These are phyloP conservation scores for Chlorella variabilis DNA, from an alignment of 163 green algal genomes.

Conservation along the genomic window DNA sequence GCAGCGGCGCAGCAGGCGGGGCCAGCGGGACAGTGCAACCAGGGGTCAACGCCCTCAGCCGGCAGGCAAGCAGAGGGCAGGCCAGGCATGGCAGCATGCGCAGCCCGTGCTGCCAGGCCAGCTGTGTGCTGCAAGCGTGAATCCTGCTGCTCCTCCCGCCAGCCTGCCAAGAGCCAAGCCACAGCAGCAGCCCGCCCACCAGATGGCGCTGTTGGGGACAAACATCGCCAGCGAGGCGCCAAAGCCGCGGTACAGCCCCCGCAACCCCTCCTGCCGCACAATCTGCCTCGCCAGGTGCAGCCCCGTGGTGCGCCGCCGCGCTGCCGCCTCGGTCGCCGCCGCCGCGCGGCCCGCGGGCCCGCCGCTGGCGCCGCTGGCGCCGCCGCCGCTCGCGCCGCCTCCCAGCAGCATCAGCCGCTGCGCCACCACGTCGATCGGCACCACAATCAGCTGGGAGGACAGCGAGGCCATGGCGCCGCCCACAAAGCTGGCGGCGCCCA, in stretches of 20 bases:
- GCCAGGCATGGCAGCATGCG: too few relatives aligned
- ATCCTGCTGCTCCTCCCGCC: too few relatives aligned
- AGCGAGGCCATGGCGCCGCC: conserved; percentile 76
- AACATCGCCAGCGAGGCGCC: conserved; percentile 84
- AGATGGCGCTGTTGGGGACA: conserved; percentile 66
- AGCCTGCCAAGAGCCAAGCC: too few relatives aligned
- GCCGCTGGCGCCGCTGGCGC: not conserved
- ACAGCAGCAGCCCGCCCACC: too few relatives aligned
- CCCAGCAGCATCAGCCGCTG: conserved; percentile 67
- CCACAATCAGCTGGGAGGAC: conserved; percentile 80
- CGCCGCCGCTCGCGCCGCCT: not conserved
- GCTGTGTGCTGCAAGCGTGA: too few relatives aligned
- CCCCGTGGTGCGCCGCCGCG: conserved; percentile 52
- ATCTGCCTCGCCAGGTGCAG: conserved; percentile 76
- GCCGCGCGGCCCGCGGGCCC: conserved; percentile 23
- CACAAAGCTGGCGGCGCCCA: conserved; percentile 72
- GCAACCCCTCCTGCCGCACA: conserved; percentile 82
- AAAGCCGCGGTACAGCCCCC: conserved; percentile 95
- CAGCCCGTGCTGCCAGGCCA: too few relatives aligned
- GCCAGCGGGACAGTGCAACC: too few relatives aligned
- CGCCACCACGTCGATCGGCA: conserved; percentile 89
- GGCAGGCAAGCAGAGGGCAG: too few relatives aligned
- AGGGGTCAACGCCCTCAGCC: too few relatives aligned
- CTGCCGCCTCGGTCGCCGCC: conserved; percentile 18
- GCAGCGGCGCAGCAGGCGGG: not conserved